A percentile compares a stretch with the other conserved stretches of the same genome.
Evolutionary conservation across 2,329 filamentous ascomycete genomes (phyloP).

Genomic region (Monosporascus sp.): DNA sequence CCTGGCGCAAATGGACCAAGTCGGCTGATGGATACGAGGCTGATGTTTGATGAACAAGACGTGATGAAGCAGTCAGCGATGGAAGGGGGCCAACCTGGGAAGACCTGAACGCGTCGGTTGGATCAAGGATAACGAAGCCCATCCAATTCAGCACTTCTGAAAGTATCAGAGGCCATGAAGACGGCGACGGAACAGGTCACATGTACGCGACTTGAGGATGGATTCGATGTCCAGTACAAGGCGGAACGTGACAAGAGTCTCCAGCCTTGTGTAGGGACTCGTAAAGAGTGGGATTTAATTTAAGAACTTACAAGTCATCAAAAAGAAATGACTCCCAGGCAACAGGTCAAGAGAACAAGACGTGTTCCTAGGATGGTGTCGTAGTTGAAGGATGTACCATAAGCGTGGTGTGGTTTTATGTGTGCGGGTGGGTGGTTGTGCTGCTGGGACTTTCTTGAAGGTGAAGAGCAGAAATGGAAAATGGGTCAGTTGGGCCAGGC

Average conservation of each 20-base stretch:
- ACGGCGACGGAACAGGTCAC: conserved; percentile 21
- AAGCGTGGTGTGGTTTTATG: conserved; percentile 14
- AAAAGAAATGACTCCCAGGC: conserved; percentile 19
- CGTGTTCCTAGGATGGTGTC: conserved; percentile 10
- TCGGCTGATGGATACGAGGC: conserved; percentile 43
- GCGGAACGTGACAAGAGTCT: conserved; percentile 12
- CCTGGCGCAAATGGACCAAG: conserved; percentile 30
- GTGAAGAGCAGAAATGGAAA: neutral
- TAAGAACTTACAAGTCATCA: conserved; percentile 29
- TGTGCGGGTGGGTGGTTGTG: neutral
- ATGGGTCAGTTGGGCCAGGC: neutral
- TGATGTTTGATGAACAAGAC: conserved; percentile 37
- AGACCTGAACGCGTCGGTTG: conserved; percentile 15
- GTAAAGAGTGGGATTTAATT: conserved; percentile 11
- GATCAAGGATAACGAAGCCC: conserved; percentile 19
- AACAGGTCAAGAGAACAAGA: conserved; percentile 6
- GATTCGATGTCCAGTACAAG: conserved; percentile 23
- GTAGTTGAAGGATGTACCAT: conserved; percentile 15
- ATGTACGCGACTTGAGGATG: conserved; percentile 22
- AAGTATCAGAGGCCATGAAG: conserved; percentile 18
- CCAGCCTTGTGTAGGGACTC: conserved; percentile 22
- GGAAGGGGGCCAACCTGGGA: conserved; percentile 11
- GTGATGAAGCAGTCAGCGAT: conserved; percentile 28
- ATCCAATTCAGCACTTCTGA: conserved; percentile 18
- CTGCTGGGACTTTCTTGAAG: conserved; percentile 1